phyloP scores from a whole-genome alignment of 1,284 basidiomycete genomes.

The Leccinum angustisporum region DNA sequence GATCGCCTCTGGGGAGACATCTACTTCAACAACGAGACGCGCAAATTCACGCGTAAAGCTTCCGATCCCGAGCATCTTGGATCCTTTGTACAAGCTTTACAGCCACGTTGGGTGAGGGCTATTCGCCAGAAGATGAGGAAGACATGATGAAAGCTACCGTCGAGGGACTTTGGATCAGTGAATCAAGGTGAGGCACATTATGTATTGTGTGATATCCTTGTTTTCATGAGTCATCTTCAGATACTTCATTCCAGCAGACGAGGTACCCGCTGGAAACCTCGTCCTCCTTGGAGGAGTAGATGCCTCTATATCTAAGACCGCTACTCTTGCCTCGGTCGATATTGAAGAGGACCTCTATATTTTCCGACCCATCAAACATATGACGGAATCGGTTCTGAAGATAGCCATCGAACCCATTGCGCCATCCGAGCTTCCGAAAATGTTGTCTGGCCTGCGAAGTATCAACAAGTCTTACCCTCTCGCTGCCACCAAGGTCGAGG shows the following conservation, averaged over 20 bases:
- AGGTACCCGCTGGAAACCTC: conserved; percentile 89
- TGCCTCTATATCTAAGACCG: conserved; percentile 92
- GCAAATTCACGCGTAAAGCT: conserved; percentile 89
- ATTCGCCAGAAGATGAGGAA: conserved; percentile 97
- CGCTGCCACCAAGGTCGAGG: conserved; percentile 94
- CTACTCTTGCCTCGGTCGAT: conserved; percentile 77
- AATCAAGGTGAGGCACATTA: conserved; percentile 68
- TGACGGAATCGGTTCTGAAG: conserved; percentile 97
- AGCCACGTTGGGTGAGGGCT: conserved; percentile 94
- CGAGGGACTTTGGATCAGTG: conserved; percentile 87
- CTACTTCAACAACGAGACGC: conserved; percentile 81
- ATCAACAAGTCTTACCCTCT: conserved; percentile 98
- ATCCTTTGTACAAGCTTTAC: conserved; percentile 97
- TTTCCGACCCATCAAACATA: conserved; percentile 93
- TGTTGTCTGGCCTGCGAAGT: conserved; percentile 94
- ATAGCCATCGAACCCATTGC: conserved; percentile 98
- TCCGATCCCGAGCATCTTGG: conserved; percentile 86
- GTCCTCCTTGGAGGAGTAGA: conserved; percentile 93
- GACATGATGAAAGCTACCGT: conserved; percentile 89
- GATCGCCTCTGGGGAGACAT: conserved; percentile 97
- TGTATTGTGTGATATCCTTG: conserved; percentile 1
- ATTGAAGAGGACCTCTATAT: conserved; percentile 88
- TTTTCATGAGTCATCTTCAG: conserved; percentile 41
- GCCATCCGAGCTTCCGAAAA: conserved; percentile 97
- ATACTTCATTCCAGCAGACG: conserved; percentile 87